These are phyloP conservation scores for Candida sphagnicola DNA, from an alignment of 805 yeast species.

Conservation along the genomic window DNA sequence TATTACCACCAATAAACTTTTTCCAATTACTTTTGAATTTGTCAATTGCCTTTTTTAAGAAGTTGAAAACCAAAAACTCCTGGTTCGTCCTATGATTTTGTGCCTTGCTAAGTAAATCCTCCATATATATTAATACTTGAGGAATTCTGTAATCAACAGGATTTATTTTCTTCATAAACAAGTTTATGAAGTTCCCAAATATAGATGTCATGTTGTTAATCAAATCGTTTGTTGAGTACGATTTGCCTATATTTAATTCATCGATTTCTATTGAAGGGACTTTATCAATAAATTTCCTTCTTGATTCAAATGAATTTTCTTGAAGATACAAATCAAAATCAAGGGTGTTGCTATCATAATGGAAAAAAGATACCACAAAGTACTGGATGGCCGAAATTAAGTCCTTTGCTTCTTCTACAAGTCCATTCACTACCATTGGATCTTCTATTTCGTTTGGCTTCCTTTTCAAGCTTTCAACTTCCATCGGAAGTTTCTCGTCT, in stretches of 20 bases:
- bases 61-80: slow-evolving; percentile 53
- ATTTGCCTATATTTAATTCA: slow-evolving; percentile 36
- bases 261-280: slow-evolving; percentile 17
- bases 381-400: slow-evolving; percentile 35
- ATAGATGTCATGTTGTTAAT: slow-evolving; percentile 42
- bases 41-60: slow-evolving; percentile 49
- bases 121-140: slow-evolving; percentile 25
- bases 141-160: slow-evolving; percentile 36
- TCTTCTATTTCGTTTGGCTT: slow-evolving; percentile 24
- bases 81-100: slow-evolving; percentile 49
- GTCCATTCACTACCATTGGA: slow-evolving; percentile 27
- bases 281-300: slow-evolving; percentile 26
- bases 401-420: slow-evolving; percentile 32
- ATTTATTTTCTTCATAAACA: slow-evolving; percentile 29
- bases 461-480: slow-evolving; percentile 4
- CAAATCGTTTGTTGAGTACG: slow-evolving; percentile 47
- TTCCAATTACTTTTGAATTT: slow-evolving; percentile 55
- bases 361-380: slow-evolving; percentile 40
- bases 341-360: slow-evolving; percentile 28
- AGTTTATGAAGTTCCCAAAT: slow-evolving; percentile 40
- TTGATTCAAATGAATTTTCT: slow-evolving; percentile 22
- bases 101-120: slow-evolving; percentile 26
- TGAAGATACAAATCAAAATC: slow-evolving; percentile 28
- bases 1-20: slow-evolving; percentile 53
- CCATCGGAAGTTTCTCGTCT: neutral